A percentile compares a stretch with the other conserved stretches of the same genome.
phyloP scores from a whole-genome alignment of 768 basidiomycete genomes.

The Lanmaoa pseudosensibilis region DNA sequence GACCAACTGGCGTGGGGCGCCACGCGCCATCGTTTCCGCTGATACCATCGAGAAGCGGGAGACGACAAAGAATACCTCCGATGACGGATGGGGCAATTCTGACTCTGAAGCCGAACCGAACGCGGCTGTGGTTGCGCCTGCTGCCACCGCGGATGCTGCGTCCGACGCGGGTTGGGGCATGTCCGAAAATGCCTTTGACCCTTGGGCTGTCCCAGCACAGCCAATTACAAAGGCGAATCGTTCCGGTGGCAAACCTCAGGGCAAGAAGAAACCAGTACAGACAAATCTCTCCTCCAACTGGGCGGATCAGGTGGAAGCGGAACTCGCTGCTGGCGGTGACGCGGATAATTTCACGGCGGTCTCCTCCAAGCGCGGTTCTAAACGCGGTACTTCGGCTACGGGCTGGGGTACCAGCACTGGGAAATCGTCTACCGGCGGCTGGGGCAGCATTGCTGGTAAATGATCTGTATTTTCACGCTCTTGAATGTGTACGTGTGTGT shows the following conservation, averaged over 20 bases:
- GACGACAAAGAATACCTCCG: not conserved
- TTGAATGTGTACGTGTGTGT: not conserved
- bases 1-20: slow-evolving; percentile 32
- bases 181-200: slow-evolving; percentile 21
- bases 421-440: slow-evolving; percentile 27
- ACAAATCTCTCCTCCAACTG: slow-evolving; percentile 12
- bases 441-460: slow-evolving; percentile 28
- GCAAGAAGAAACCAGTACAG: slow-evolving; percentile 12
- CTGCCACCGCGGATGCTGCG: slow-evolving; percentile 1
- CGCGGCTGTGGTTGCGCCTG: not conserved
- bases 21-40: slow-evolving; percentile 28
- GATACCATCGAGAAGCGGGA: slow-evolving; percentile 29
- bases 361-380: slow-evolving; percentile 15
- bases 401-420: slow-evolving; percentile 6
- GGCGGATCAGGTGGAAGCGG: slow-evolving; percentile 31
- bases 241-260: not conserved
- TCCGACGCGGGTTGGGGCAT: slow-evolving; percentile 26
- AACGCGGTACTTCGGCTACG: slow-evolving; percentile 15
- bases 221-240: slow-evolving; percentile 9
- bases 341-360: not conserved
- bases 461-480: no score
- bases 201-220: slow-evolving; percentile 16
- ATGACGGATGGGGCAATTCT: slow-evolving; percentile 24
- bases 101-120: slow-evolving; percentile 16
- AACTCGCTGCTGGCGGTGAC: slow-evolving; percentile 1